Percentiles rank a stretch among this genome's conserved stretches.
Evolutionary conservation across 805 yeast species (phyloP).

Genomic region (Starmerella stellata): DNA sequence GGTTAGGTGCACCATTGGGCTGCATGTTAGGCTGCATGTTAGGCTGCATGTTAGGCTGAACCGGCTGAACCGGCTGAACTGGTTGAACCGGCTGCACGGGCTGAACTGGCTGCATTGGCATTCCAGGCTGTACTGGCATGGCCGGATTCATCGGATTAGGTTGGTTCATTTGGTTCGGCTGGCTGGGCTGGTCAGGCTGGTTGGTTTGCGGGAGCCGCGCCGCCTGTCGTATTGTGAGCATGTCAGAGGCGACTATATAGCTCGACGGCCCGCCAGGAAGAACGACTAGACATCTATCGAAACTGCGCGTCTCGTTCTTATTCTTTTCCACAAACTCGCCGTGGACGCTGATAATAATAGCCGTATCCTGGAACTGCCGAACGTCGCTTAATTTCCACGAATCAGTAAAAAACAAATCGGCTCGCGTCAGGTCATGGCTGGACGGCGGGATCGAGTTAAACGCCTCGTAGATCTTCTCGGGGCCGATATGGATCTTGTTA

Average conservation of each 20-base stretch:
- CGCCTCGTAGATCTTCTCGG: slow-evolving; percentile 38
- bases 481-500: slow-evolving; percentile 49
- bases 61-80: neutral
- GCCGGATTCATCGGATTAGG: neutral
- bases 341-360: slow-evolving; percentile 62
- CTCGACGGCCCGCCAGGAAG: slow-evolving; percentile 51
- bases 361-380: slow-evolving; percentile 50
- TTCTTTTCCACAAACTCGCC: slow-evolving; percentile 58
- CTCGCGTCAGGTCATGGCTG: slow-evolving; percentile 50
- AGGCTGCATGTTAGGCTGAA: neutral
- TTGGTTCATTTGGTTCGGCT: slow-evolving; percentile 1
- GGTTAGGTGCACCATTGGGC: slow-evolving; percentile 9
- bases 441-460: slow-evolving; percentile 63
- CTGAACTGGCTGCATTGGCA: slow-evolving; percentile 1
- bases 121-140: slow-evolving; percentile 4
- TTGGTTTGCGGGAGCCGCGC: slow-evolving; percentile 20
- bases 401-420: slow-evolving; percentile 59
- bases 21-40: neutral
- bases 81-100: slow-evolving; percentile 4
- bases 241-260: slow-evolving; percentile 74
- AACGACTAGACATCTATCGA: slow-evolving; percentile 69
- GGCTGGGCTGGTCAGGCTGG: slow-evolving; percentile 11
- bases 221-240: slow-evolving; percentile 45
- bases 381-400: slow-evolving; percentile 31
- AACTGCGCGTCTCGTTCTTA: slow-evolving; percentile 42